phyloP scores from a whole-genome alignment of 176 grass and related monocot species.

The Poa annua region DNA sequence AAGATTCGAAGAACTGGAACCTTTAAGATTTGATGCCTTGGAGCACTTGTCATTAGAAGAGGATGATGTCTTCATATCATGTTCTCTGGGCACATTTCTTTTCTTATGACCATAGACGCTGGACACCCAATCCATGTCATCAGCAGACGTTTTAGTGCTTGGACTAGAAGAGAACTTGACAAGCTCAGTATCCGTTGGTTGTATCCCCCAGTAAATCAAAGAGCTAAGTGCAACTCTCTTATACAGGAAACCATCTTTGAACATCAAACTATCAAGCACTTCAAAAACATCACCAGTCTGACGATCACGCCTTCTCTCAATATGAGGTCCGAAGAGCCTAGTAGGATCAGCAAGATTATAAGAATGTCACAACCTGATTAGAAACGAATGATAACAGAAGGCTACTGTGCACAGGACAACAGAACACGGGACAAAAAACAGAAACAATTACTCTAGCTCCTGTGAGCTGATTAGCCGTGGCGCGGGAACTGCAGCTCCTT shows the following conservation, averaged over 20 bases:
- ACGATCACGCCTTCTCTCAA: slow-evolving; percentile 72
- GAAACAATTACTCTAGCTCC: slow-evolving; percentile 85
- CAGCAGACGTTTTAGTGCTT: slow-evolving; percentile 52
- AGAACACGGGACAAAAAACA: slow-evolving; percentile 24
- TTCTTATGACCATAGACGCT: slow-evolving; percentile 68
- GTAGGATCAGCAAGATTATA: slow-evolving; percentile 28
- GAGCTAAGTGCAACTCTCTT: slow-evolving; percentile 85
- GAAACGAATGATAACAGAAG: slow-evolving; percentile 31
- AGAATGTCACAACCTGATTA: slow-evolving; percentile 36
- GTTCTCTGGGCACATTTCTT: slow-evolving; percentile 44
- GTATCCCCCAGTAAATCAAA: slow-evolving; percentile 86
- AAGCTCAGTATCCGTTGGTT: slow-evolving; percentile 76
- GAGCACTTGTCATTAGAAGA: slow-evolving; percentile 50
- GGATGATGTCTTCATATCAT: slow-evolving; percentile 41
- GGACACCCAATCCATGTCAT: slow-evolving; percentile 86
- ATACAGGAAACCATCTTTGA: slow-evolving; percentile 94
- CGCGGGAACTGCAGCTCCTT: slow-evolving; percentile 68
- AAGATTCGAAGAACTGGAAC: slow-evolving; percentile 62
- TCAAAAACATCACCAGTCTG: slow-evolving; percentile 91
- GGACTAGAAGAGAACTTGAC: slow-evolving; percentile 78
- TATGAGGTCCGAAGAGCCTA: slow-evolving; percentile 87
- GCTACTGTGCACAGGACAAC: neutral
- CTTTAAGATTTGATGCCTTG: slow-evolving; percentile 65
- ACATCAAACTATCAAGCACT: slow-evolving; percentile 88
- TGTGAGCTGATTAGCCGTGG: slow-evolving; percentile 82